These are phyloP conservation scores for Obelidium mucronatum DNA, from an alignment of 192 early-diverging fungal species.

Conservation along the genomic window DNA sequence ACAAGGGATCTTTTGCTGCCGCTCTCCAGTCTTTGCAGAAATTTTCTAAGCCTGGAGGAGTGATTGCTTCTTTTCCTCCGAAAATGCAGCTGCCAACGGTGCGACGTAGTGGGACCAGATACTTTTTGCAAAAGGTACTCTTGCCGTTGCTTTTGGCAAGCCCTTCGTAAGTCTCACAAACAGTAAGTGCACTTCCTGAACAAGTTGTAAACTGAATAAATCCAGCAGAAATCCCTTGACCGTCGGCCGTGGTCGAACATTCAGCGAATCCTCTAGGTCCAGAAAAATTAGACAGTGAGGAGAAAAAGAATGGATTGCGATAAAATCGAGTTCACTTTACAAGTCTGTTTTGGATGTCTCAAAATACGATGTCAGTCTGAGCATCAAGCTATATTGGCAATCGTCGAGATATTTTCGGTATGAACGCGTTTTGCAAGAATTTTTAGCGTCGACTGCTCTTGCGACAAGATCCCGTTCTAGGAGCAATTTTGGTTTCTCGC, in stretches of 20 bases:
- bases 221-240: conserved; percentile 38
- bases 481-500: too few relatives aligned
- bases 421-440: too few relatives aligned
- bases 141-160: not conserved
- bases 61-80: not conserved
- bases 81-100: not conserved
- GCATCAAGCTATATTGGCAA: conserved; percentile 30
- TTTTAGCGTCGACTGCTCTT: too few relatives aligned
- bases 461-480: too few relatives aligned
- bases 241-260: conserved; percentile 18
- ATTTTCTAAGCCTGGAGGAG: conserved; percentile 4
- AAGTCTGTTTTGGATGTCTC: conserved; percentile 1
- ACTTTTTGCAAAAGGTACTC: conserved; percentile 1
- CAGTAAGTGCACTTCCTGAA: conserved; percentile 1
- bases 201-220: conserved; percentile 41
- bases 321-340: conserved; percentile 9
- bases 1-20: conserved; percentile 10
- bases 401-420: not conserved
- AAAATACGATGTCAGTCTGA: conserved; percentile 12
- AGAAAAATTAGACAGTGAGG: not conserved
- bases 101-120: not conserved
- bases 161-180: conserved; percentile 13
- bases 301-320: not conserved
- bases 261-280: not conserved
- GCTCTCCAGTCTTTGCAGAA: conserved; percentile 27